phyloP scores from a whole-genome alignment of 176 grass and related monocot species.

The Eremochloa ophiuroides region DNA sequence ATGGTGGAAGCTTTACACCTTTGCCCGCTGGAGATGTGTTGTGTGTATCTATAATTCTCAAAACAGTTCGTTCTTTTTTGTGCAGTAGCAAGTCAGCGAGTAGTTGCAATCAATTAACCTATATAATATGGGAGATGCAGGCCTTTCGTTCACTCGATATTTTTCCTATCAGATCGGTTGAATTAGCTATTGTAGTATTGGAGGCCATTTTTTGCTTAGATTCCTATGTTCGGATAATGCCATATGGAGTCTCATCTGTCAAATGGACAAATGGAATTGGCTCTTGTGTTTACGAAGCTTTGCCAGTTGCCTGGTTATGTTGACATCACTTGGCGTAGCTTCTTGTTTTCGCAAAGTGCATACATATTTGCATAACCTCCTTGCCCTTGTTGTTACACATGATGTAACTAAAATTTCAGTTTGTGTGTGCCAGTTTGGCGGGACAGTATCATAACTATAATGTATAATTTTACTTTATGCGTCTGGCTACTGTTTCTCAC shows the following conservation, averaged over 20 bases:
- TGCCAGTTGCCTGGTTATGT: background rate
- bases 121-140: background rate
- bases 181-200: too few relatives aligned
- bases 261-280: background rate
- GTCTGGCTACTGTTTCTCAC: background rate
- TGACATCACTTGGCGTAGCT: background rate
- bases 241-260: background rate
- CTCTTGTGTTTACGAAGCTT: background rate
- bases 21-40: background rate
- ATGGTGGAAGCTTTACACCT: background rate
- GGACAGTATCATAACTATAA: background rate
- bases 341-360: background rate
- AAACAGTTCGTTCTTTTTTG: background rate
- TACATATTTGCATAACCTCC: background rate
- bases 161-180: background rate
- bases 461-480: background rate
- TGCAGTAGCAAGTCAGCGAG: background rate
- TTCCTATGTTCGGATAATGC: background rate
- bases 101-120: background rate
- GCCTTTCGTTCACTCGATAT: background rate
- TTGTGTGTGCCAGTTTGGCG: background rate
- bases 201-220: too few relatives aligned
- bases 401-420: background rate
- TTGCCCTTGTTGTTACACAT: background rate
- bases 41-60: background rate